These are phyloP conservation scores for Naganishia antarctica DNA, from an alignment of 768 basidiomycete genomes.

Conservation along the genomic window DNA sequence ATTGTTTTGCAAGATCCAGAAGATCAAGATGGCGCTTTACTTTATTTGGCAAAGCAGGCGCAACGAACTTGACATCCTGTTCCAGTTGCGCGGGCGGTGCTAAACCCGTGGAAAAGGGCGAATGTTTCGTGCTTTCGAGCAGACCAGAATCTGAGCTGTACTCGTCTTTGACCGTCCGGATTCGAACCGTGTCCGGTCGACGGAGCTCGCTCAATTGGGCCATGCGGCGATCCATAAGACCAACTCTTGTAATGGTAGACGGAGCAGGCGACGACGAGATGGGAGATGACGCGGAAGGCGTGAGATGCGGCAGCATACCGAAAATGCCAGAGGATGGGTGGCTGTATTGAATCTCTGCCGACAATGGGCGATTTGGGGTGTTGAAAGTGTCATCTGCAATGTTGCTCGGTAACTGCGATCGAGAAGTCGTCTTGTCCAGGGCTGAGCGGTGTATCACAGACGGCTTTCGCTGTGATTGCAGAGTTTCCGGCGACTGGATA, in stretches of 20 bases:
- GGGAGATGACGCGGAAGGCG: constrained; percentile 29
- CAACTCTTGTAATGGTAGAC: constrained; percentile 14
- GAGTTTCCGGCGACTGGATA: background rate
- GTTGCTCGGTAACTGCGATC: constrained; percentile 16
- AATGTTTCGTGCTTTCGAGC: background rate
- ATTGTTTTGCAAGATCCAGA: constrained; percentile 16
- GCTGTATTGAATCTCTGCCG: constrained; percentile 13
- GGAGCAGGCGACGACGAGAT: constrained; percentile 27
- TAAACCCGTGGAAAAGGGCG: constrained; percentile 2
- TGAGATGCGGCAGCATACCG: constrained; percentile 27
- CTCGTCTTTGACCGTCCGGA: constrained; percentile 18
- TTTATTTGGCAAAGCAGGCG: constrained; percentile 18
- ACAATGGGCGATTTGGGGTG: constrained; percentile 22
- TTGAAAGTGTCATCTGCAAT: constrained; percentile 24
- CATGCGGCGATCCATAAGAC: constrained; percentile 23
- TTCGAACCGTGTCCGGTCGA: constrained; percentile 16
- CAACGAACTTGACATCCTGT: constrained; percentile 16
- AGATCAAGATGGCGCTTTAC: constrained; percentile 6
- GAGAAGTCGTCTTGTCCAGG: constrained; percentile 13
- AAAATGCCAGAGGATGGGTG: constrained; percentile 11
- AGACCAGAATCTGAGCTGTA: constrained; percentile 22
- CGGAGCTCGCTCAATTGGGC: constrained; percentile 16
- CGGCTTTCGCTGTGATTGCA: constrained; percentile 15
- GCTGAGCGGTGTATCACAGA: constrained; percentile 13
- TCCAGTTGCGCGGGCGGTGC: constrained; percentile 18